Percentiles rank a stretch among this genome's conserved stretches.
phyloP scores from a whole-genome alignment of 2,329 filamentous ascomycete species.

The Colletotrichum viniferum region DNA sequence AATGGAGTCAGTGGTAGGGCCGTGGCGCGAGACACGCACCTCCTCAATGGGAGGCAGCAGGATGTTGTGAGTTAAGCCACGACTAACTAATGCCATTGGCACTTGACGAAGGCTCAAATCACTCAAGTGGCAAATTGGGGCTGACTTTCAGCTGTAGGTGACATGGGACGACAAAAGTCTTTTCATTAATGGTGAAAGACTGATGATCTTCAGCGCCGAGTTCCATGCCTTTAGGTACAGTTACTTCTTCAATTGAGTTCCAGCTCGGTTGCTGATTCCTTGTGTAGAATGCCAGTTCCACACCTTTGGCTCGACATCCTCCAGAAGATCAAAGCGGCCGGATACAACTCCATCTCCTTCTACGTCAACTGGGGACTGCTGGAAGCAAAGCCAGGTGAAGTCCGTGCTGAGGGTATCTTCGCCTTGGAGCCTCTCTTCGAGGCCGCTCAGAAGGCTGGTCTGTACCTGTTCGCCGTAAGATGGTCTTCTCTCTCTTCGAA shows the following conservation, averaged over 20 bases:
- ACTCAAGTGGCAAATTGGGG: not conserved
- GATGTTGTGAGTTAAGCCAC: slow-evolving; percentile 1
- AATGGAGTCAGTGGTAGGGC: not conserved
- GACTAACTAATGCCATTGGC: not conserved
- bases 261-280: not conserved
- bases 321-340: slow-evolving; percentile 75
- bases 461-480: slow-evolving; percentile 67
- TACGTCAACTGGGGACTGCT: slow-evolving; percentile 75
- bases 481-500: rapidly evolving
- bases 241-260: not conserved
- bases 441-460: slow-evolving; percentile 67
- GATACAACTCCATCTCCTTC: slow-evolving; percentile 74
- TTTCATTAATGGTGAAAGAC: slow-evolving; percentile 67
- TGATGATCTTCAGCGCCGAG: slow-evolving; percentile 71
- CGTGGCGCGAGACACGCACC: not conserved
- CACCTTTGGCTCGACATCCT: slow-evolving; percentile 67
- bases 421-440: slow-evolving; percentile 72
- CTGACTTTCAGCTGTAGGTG: slow-evolving; percentile 32
- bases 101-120: rapidly evolving
- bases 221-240: slow-evolving; percentile 60
- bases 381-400: slow-evolving; percentile 70
- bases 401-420: slow-evolving; percentile 70
- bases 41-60: slow-evolving; percentile 17
- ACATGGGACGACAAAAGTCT: slow-evolving; percentile 73
- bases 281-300: slow-evolving; percentile 33